Conservation (phyloP, 805 yeast species). For the Wickerhamomyces bisporus region DNA sequence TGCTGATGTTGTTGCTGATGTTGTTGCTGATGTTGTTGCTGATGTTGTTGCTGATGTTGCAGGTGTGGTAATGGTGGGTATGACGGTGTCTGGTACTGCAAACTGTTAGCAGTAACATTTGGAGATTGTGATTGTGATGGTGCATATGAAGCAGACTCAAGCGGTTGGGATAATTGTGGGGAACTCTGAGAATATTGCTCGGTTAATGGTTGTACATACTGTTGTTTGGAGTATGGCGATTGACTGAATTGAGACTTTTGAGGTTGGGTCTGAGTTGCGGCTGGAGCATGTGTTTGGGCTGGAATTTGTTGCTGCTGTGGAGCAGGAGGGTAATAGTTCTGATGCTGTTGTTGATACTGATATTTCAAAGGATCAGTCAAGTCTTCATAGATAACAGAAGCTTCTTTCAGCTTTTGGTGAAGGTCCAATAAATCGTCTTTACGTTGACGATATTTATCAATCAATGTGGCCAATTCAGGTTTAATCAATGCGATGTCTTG, state of each 20-base stretch:
- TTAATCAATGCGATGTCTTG: slow-evolving; percentile 69
- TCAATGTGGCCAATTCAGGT: slow-evolving; percentile 64
- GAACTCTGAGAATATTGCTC: background rate
- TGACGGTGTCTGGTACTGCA: background rate
- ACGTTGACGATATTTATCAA: slow-evolving; percentile 73
- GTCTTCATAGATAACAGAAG: slow-evolving; percentile 64
- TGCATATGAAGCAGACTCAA: no score
- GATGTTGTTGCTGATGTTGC: background rate
- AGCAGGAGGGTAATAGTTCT: background rate
- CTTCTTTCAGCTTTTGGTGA: slow-evolving; percentile 63
- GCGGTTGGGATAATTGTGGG: no score
- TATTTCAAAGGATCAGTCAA: slow-evolving; percentile 46
- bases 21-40: slow-evolving; percentile 2
- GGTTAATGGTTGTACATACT: slow-evolving; percentile 17
- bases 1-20: slow-evolving; percentile 15
- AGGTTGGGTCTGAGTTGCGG: slow-evolving; percentile 1
- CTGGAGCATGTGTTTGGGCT: no score
- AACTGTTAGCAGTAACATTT: background rate
- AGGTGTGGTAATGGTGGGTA: background rate
- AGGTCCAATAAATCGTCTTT: slow-evolving; percentile 73
- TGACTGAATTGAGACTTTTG: background rate
- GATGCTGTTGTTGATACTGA: slow-evolving; percentile 13
- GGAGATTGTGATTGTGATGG: no score
- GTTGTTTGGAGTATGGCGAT: no score
- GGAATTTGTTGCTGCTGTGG: slow-evolving; percentile 1